phyloP scores from a whole-genome alignment of 1,284 basidiomycete species.

The Anthracocystis panici-leucophaei region DNA sequence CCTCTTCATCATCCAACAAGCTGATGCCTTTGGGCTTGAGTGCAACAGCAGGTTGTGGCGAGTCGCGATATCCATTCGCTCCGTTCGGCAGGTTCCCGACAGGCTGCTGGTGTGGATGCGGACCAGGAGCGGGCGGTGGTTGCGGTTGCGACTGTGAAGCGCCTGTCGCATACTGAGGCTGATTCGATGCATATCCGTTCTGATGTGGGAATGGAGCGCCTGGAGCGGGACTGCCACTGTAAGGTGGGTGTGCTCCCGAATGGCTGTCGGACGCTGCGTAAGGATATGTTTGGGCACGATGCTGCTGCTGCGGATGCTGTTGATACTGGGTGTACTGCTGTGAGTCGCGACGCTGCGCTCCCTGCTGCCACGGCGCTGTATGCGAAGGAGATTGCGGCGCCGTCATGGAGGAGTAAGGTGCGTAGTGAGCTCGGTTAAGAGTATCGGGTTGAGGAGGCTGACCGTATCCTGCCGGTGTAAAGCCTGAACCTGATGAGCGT shows the following conservation, averaged over 20 bases:
- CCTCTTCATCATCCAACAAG: slow-evolving; percentile 45
- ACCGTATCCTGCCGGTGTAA: neutral
- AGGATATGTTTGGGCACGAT: slow-evolving; percentile 23
- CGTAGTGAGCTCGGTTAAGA: slow-evolving; percentile 10
- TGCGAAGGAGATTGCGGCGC: slow-evolving; percentile 12
- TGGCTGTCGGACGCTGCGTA: slow-evolving; percentile 18
- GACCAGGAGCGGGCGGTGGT: slow-evolving; percentile 14
- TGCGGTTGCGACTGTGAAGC: neutral
- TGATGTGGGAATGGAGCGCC: neutral
- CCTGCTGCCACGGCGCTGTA: slow-evolving; percentile 13
- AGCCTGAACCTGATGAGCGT: slow-evolving; percentile 14
- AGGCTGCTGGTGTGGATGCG: slow-evolving; percentile 10
- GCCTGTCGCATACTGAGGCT: slow-evolving; percentile 1
- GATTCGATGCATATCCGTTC: neutral
- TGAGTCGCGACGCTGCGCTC: slow-evolving; percentile 11
- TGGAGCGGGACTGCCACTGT: slow-evolving; percentile 1
- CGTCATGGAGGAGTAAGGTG: slow-evolving; percentile 7
- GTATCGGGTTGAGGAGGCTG: slow-evolving; percentile 8
- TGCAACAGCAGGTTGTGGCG: slow-evolving; percentile 8
- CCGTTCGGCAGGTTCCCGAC: neutral
- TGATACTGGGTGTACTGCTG: slow-evolving; percentile 20
- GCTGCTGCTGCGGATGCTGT: slow-evolving; percentile 18
- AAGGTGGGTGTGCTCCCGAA: neutral
- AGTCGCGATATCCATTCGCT: slow-evolving; percentile 11
- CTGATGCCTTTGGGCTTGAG: slow-evolving; percentile 38